These are phyloP conservation scores for Aureobasidium sp. DNA, from an alignment of 2,329 filamentous ascomycete genomes.

Conservation along the genomic window DNA sequence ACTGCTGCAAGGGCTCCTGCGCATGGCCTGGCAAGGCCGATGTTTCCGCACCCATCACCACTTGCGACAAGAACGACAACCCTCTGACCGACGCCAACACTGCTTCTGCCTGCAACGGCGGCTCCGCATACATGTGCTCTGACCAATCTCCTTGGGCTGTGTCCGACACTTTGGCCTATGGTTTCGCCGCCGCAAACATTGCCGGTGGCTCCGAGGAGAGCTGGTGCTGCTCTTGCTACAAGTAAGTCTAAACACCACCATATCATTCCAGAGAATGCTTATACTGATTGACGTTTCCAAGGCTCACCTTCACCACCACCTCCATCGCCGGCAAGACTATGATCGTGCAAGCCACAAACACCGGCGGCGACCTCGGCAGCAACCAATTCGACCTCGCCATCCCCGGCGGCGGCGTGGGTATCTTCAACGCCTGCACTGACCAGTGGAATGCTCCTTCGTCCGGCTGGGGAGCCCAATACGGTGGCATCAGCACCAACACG, in stretches of 20 bases:
- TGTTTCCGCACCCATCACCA: conserved; percentile 45
- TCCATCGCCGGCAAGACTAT: conserved; percentile 53
- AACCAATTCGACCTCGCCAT: conserved; percentile 54
- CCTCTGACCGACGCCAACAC: conserved; percentile 46
- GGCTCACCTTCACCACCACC: conserved; percentile 51
- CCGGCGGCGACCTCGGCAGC: conserved; percentile 48
- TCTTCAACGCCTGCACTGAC: conserved; percentile 40
- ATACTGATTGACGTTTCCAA: conserved; percentile 14
- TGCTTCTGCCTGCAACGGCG: conserved; percentile 50
- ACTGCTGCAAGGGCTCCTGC: conserved; percentile 67
- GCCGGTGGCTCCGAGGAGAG: conserved; percentile 48
- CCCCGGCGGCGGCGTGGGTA: conserved; percentile 49
- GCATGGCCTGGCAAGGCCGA: conserved; percentile 52
- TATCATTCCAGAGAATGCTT: too few species aligned
- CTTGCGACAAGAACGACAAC: conserved; percentile 50
- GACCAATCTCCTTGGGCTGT: conserved; percentile 58
- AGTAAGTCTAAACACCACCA: conserved; percentile 25
- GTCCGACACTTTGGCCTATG: conserved; percentile 53
- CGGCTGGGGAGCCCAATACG: conserved; percentile 54
- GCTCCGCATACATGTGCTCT: conserved; percentile 54
- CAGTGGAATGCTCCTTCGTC: conserved; percentile 40
- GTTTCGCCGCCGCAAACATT: conserved; percentile 57
- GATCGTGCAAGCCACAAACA: conserved; percentile 59
- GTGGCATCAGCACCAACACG: conserved; percentile 46
- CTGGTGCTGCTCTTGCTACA: conserved; percentile 64